Evolutionary conservation across 192 early-diverging fungal genomes (phyloP).

Genomic region (Coemansia sp.): DNA sequence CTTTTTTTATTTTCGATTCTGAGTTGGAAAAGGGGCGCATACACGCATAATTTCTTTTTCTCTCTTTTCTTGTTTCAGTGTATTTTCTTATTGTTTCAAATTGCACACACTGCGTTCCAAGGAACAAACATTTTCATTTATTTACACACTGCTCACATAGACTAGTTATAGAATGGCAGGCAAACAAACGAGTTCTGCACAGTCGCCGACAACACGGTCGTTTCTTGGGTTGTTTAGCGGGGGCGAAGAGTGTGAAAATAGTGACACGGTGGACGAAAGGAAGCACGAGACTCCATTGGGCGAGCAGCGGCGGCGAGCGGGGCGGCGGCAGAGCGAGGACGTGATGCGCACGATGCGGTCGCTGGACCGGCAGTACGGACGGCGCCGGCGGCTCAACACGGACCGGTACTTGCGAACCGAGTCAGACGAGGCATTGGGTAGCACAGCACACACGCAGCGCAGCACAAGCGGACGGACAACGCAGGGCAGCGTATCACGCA

Average conservation of each 20-base stretch:
- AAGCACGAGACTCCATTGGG: neutral
- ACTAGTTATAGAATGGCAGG: neutral
- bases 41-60: no score
- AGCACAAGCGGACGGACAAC: slow-evolving; percentile 1
- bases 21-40: no score
- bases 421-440: neutral
- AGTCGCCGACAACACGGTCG: slow-evolving; percentile 15
- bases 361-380: slow-evolving; percentile 48
- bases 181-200: neutral
- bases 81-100: no score
- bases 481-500: neutral
- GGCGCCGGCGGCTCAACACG: slow-evolving; percentile 47
- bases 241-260: neutral
- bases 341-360: slow-evolving; percentile 52
- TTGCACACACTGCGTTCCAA: neutral
- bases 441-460: neutral
- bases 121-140: neutral
- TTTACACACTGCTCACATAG: neutral
- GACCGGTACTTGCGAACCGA: slow-evolving; percentile 13
- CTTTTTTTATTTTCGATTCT: no score
- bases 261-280: neutral
- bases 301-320: slow-evolving; percentile 17
- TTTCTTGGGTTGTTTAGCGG: slow-evolving; percentile 25
- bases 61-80: no score
- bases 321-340: slow-evolving; percentile 40